phyloP scores from a whole-genome alignment of 805 yeast species.

The Zygosaccharomyces siamensis region DNA sequence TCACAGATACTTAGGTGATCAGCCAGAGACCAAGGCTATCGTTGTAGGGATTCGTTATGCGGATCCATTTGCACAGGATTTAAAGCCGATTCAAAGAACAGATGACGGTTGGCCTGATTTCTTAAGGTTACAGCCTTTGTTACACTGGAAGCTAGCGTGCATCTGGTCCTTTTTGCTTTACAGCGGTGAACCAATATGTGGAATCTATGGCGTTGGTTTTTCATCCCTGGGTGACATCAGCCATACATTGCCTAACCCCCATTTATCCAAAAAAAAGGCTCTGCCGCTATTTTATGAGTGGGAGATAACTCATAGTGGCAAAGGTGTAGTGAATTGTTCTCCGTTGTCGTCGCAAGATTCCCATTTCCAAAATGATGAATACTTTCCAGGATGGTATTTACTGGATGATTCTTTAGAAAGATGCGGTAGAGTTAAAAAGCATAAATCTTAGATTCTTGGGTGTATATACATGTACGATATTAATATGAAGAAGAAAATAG shows the following conservation, averaged over 20 bases:
- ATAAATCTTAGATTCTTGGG: not conserved
- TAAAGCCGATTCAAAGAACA: conserved; percentile 63
- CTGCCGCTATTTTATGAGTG: conserved; percentile 12
- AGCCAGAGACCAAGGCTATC: conserved; percentile 61
- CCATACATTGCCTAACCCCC: conserved; percentile 71
- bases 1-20: conserved; percentile 47
- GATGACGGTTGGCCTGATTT: conserved; percentile 92
- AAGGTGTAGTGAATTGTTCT: conserved; percentile 7
- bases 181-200: conserved; percentile 62
- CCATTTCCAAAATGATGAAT: conserved; percentile 8
- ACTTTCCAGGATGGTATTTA: conserved; percentile 35
- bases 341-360: not conserved
- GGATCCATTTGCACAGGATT: conserved; percentile 72
- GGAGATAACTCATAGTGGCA: not conserved
- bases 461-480: conserved; percentile 8
- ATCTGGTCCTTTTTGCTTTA: conserved; percentile 77
- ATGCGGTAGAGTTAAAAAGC: conserved; percentile 29
- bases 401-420: conserved; percentile 31
- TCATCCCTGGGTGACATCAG: conserved; percentile 83
- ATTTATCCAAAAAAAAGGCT: conserved; percentile 28
- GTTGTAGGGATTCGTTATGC: conserved; percentile 83
- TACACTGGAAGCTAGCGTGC: conserved; percentile 80
- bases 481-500: no score
- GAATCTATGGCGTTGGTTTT: conserved; percentile 74
- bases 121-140: conserved; percentile 76